Conservation (phyloP, 148 eudicot species). For the Agrostemma githago region DNA sequence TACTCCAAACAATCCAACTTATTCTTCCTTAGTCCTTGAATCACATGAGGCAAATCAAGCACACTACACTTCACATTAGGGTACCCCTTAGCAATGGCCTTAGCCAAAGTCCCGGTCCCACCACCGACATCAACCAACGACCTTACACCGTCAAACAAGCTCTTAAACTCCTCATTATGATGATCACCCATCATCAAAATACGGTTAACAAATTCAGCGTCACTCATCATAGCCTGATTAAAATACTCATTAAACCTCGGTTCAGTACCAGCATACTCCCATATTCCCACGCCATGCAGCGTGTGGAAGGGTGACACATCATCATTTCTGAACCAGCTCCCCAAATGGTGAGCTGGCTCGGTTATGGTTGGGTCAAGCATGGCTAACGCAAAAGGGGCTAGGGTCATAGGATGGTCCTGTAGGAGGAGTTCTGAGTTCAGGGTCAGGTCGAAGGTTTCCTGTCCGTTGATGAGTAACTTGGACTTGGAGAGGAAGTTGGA, state of each 20-base stretch:
- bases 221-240: conserved; percentile 36
- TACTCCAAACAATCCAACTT: conserved; percentile 22
- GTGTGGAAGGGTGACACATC: conserved; percentile 24
- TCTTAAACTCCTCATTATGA: conserved; percentile 13
- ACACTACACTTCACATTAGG: conserved; percentile 35
- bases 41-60: conserved; percentile 41
- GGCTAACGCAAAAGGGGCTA: conserved; percentile 16
- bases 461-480: not conserved
- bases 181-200: conserved; percentile 16
- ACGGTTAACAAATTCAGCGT: conserved; percentile 22
- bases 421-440: conserved; percentile 28
- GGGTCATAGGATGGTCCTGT: conserved; percentile 19
- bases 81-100: conserved; percentile 27
- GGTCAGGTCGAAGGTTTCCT: conserved; percentile 22
- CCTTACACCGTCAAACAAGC: conserved; percentile 21
- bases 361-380: conserved; percentile 21
- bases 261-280: conserved; percentile 21
- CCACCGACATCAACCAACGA: conserved; percentile 45
- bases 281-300: conserved; percentile 22
- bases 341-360: conserved; percentile 21
- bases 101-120: conserved; percentile 30
- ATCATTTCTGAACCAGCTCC: conserved; percentile 21
- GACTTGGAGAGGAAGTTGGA: conserved; percentile 21
- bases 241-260: conserved; percentile 16
- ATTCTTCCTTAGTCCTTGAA: conserved; percentile 18